phyloP scores from a whole-genome alignment of 148 eudicot genomes.

The Oxyria digyna region DNA sequence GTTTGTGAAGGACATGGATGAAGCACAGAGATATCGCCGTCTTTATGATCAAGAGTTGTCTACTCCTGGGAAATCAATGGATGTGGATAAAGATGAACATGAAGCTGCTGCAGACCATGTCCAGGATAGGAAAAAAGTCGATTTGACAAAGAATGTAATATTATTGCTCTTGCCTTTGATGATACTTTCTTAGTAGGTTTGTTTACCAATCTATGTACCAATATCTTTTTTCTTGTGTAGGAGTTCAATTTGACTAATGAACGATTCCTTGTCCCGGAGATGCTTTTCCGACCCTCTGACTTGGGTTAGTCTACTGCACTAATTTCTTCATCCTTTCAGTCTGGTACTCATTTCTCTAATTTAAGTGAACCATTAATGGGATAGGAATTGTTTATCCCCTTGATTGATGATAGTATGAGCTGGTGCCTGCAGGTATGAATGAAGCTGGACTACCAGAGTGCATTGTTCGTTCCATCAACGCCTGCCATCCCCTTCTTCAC shows the following conservation, averaged over 20 bases:
- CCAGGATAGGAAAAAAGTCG: slow-evolving; percentile 42
- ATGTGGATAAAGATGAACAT: slow-evolving; percentile 18
- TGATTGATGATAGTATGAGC: neutral
- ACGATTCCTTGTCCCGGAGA: slow-evolving; percentile 99
- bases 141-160: slow-evolving; percentile 61
- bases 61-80: slow-evolving; percentile 13
- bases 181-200: neutral
- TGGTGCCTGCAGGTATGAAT: slow-evolving; percentile 24
- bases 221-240: slow-evolving; percentile 20
- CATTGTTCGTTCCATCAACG: slow-evolving; percentile 79
- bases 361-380: neutral
- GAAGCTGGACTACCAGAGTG: slow-evolving; percentile 92
- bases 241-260: slow-evolving; percentile 89
- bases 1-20: slow-evolving; percentile 62
- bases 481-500: slow-evolving; percentile 85
- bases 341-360: neutral
- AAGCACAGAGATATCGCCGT: slow-evolving; percentile 53
- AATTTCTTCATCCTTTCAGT: neutral
- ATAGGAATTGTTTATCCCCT: neutral
- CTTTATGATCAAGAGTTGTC: slow-evolving; percentile 29
- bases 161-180: neutral
- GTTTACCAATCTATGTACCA: neutral
- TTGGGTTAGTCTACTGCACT: slow-evolving; percentile 33
- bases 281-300: slow-evolving; percentile 94
- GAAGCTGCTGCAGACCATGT: slow-evolving; percentile 23